phyloP scores from a whole-genome alignment of 176 grass and related monocot species.

The Juncus inflexus region DNA sequence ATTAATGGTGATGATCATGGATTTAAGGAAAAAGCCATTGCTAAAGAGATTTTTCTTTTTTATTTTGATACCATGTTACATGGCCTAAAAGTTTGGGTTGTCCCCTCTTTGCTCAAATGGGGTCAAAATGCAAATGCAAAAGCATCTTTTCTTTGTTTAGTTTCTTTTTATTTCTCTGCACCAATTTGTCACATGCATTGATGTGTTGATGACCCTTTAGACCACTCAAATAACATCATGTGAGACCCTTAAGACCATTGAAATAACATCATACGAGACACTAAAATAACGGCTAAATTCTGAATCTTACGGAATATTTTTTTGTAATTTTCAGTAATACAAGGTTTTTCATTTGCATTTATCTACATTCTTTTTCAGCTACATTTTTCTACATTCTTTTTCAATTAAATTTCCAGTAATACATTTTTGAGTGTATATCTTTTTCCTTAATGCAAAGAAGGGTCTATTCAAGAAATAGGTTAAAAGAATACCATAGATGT shows the following conservation, averaged over 20 bases:
- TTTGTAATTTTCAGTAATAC: no score
- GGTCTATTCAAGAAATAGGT: no score
- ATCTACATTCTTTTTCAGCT: no score
- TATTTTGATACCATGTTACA: slow-evolving; percentile 19
- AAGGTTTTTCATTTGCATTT: no score
- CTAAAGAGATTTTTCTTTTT: slow-evolving; percentile 26
- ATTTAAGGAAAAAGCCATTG: slow-evolving; percentile 27
- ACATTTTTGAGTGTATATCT: no score
- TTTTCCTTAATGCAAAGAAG: no score
- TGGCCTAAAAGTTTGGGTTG: slow-evolving; percentile 30
- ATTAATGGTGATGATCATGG: slow-evolving; percentile 27
- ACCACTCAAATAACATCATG: slow-evolving; percentile 13
- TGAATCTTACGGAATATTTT: no score
- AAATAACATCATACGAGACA: no score
- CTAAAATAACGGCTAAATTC: no score
- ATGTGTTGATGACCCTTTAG: slow-evolving; percentile 18
- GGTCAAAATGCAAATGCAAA: slow-evolving; percentile 21
- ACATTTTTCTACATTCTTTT: no score
- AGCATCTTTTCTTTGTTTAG: slow-evolving; percentile 24
- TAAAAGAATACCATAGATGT: background rate
- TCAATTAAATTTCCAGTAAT: no score
- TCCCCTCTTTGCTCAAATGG: slow-evolving; percentile 28
- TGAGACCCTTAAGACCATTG: no score
- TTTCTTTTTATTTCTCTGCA: background rate
- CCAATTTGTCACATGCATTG: slow-evolving; percentile 27